Conservation (phyloP, 345 rosid genomes). For the Bretschneidera sinensis region DNA sequence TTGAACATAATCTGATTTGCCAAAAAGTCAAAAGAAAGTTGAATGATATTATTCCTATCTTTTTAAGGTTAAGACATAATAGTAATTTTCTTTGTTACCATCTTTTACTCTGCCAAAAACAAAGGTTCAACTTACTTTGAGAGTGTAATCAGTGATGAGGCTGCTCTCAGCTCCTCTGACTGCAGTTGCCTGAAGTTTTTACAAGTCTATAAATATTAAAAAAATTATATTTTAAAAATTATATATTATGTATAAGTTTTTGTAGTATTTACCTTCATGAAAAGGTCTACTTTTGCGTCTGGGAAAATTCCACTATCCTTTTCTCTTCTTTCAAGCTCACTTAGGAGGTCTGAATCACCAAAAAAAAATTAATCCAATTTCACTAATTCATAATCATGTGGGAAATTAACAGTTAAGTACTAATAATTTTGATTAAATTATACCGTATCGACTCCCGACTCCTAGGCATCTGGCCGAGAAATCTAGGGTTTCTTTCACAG, state of each 20-base stretch:
- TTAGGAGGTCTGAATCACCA: constrained; percentile 45
- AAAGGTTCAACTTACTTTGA: constrained; percentile 47
- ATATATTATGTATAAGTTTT: not conserved
- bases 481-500: constrained; percentile 88
- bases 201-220: not conserved
- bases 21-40: constrained; percentile 5
- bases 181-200: constrained; percentile 56
- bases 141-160: constrained; percentile 84
- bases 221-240: too few species aligned
- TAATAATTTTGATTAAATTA: not conserved
- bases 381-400: not conserved
- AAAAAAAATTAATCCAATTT: too few species aligned
- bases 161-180: constrained; percentile 67
- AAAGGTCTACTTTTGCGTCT: constrained; percentile 80
- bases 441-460: constrained; percentile 86
- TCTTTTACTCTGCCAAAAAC: not conserved
- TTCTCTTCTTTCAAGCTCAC: constrained; percentile 77
- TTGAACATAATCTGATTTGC: not conserved
- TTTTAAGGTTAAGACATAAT: too few species aligned
- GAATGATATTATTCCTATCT: too few species aligned
- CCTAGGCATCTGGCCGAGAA: constrained; percentile 96
- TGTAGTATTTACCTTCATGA: constrained; percentile 59
- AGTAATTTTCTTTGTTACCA: too few species aligned
- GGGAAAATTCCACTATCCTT: constrained; percentile 73
- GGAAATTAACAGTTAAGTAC: too few species aligned